Base-by-base conservation (phyloP, 1,284 basidiomycete genomes). In the Agroathelia rolfsii region DNA sequence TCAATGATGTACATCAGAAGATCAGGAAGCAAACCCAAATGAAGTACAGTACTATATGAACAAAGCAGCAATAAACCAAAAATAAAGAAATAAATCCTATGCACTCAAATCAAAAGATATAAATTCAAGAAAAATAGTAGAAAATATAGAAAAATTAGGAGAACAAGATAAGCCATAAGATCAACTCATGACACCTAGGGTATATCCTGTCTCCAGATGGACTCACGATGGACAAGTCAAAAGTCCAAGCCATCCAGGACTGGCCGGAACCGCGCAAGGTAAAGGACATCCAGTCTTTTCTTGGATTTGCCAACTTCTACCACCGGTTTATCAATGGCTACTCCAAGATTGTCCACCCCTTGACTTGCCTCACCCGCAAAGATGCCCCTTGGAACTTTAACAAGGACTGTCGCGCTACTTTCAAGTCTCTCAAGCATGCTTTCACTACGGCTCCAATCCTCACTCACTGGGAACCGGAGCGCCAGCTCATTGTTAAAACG, bases 221-320 rank as follows among this genome's bases (percentile, higher is more conserved):
- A 2, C 34, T 62, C 13, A 26, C 30, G 0, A 64, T 66, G 61
- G 48, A 60, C 30, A 40, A 45, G 0, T 39, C 37, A 4, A 67
- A 67, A 41, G 38, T 68, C 5, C 17, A 49, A 2, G 46, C 50
- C 1, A 52, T 69, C 25, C 14, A 28, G 1, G 35, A 49, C 5
- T 71, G 66, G 66, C 58, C 56, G 0, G 19, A 17, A 1, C 66
- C 64, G 1, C 39, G 25, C 0, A 45, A 34, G 3, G 39, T 59
- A 11, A 42, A 45, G 21, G 45, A 59, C 6, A 29, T 59, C n/a
- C 53, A 56, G 35, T 41, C 37, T 3, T 63, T 60, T 47, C 43
- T 61, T 10, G 58, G 59, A 19, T 52, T 62, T 20, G 49, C 46
- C 15, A 59, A 59, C 41, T 64, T 58, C 42, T 65, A 63, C 36